Evolutionary conservation across 2,329 filamentous ascomycete genomes (phyloP), one percentile per base, ranked within the genome.

Genomic region (Talaromyces sp.): DNA sequence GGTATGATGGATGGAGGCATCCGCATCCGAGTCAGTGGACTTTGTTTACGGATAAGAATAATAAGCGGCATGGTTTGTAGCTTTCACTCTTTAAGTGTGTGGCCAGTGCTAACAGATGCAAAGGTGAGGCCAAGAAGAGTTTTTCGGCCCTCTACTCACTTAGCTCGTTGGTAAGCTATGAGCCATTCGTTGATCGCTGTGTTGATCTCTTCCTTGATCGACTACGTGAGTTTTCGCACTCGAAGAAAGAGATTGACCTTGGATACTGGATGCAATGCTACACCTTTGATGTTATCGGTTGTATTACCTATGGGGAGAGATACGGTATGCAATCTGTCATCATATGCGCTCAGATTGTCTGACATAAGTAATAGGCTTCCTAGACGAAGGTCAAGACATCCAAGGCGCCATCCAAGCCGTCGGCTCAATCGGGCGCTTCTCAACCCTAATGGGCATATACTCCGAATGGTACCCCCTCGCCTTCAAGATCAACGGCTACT

Each of bases 121-220:
- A 67, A 82, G 73, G 71, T 13, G 73, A 75, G 27, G 72, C 70
- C 0, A 67, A 71, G 13, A 78, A 80, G 27, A 75, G 77, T 27
- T 81, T 82, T 65, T 77, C 82, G 11, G 72, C 74, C 2, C 70
- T 81, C 1, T 85, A 84, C 67, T 80, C 79, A 8, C 82, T 85
- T 79, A 81, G 76, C 31, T 79, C 79, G 5, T 69, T 85, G 2
- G 73, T 84, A 1, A 74, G 76, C 47, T 85, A 84, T 63, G 83
- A 86, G 69, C 70, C 73, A 0, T 83, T 81, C 63, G 82, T 84
- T 6, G 78, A 86, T 67, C 74, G 81, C 5, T 84, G 82, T 65
- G 75, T 77, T 1, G 75, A 79, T 13, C 66, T 84, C 0, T 78
- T 85, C 25, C 64, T 70, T 1, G 67, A 73, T 29, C 72, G 77